These are phyloP conservation scores for Alloteropsis semialata DNA, from an alignment of 176 grass and related monocot genomes.

Conservation along the genomic window DNA sequence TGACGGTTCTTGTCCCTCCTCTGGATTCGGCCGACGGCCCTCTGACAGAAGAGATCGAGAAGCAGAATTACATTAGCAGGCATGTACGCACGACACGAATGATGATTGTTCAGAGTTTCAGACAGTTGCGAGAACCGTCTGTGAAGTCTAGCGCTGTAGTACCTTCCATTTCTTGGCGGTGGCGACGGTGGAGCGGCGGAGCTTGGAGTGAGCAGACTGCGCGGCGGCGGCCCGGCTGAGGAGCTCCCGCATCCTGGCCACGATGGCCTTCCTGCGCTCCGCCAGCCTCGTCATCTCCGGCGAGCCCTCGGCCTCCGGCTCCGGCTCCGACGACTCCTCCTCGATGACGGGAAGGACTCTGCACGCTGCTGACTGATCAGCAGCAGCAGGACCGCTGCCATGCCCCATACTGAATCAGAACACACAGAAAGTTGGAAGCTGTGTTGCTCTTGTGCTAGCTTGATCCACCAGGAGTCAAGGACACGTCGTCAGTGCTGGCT, in stretches of 20 bases:
- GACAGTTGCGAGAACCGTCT: no score
- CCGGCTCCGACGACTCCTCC: slow-evolving; percentile 3
- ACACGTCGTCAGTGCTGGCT: not conserved
- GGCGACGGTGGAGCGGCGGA: slow-evolving; percentile 1
- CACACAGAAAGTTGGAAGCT: not conserved
- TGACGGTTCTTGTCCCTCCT: not conserved
- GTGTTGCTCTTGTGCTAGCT: not conserved
- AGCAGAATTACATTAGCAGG: not conserved
- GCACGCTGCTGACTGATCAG: not conserved
- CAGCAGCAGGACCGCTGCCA: not conserved
- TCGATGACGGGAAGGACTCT: slow-evolving; percentile 22
- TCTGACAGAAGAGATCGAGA: not conserved
- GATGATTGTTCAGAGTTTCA: not conserved
- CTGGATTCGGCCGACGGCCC: slow-evolving; percentile 11
- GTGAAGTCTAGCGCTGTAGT: not conserved
- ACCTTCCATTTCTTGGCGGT: slow-evolving; percentile 44
- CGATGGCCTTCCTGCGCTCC: slow-evolving; percentile 27
- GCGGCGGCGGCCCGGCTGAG: slow-evolving; percentile 15
- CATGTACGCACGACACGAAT: not conserved
- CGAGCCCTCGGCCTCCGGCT: not conserved
- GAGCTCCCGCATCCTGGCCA: slow-evolving; percentile 37
- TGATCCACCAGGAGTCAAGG: no score
- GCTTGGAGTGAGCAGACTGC: slow-evolving; percentile 15
- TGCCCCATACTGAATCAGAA: not conserved
- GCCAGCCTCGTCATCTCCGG: not conserved